Base-by-base conservation (phyloP, 2,329 filamentous ascomycete genomes). In the Lasiodiplodia theobromae region DNA sequence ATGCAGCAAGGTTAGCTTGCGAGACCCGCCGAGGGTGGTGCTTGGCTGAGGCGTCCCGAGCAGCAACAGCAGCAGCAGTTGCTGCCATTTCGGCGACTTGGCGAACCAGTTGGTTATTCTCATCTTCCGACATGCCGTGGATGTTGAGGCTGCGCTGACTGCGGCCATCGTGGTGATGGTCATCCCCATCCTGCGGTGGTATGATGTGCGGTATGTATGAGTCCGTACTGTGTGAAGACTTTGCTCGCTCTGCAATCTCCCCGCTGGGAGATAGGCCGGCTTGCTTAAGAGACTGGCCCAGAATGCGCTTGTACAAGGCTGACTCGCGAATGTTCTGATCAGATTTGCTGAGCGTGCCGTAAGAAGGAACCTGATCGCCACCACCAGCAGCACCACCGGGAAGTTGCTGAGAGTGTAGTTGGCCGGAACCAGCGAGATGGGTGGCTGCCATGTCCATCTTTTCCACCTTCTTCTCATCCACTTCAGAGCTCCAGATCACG, bases 31-130 rank as follows among this genome's bases (percentile, higher is more conserved):
- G 85, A 54, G 86, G 82, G 37, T 81, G 80, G 67, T 84, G 84
- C 18, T 28, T 28, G 23, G 88, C 28, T 18, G 85, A 83, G 4
- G 88, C 90, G 81, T 97, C 94, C 70, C 92, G 88, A 53, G 94
- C 92, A 57, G 94, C 95, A 71, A 97, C 88, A 2, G 94, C 91
- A 0, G 93, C 94, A 21, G 94, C 94, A 0, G 94, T 96, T 7
- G 96, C 95, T 8, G 95, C 95, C 78, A 98, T 92, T 81, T 98
- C 96, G 4, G 94, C 93, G 18, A 98, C 93, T 75, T 96, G 93
- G 57, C 93, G 92, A 25, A 93, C 90, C 18, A 98, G 85, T 38
- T 87, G 87, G 73, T 90, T 89, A 77, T 94, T 97, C 72, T 97
- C 92, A 70, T 93, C 91, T 56, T 92, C 90, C 16, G 92, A 92